Percentiles rank a stretch among this genome's conserved stretches.
These are phyloP conservation scores for Dictyostelium intermedium DNA, from an alignment of 78 protist genomes.

Conservation along the genomic window DNA sequence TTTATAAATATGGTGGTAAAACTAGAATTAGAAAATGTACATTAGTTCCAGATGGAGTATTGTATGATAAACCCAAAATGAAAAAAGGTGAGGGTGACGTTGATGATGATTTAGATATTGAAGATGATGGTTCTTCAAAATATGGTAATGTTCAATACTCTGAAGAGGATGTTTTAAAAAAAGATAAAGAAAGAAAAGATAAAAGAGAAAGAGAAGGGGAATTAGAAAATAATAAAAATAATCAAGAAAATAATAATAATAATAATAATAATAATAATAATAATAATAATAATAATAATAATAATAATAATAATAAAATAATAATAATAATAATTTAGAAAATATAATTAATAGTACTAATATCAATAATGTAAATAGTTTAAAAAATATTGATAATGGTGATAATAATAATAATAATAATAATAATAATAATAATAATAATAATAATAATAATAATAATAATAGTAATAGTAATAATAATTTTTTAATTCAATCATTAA, in stretches of 20 bases:
- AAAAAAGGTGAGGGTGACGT: neutral
- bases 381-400: neutral
- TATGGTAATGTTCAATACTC: conserved; percentile 70
- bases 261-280: neutral
- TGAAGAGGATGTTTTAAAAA: conserved; percentile 18
- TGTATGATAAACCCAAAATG: neutral
- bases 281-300: neutral
- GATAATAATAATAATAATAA: neutral
- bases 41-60: conserved; percentile 15
- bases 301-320: neutral
- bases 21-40: conserved; percentile 38
- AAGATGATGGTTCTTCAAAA: conserved; percentile 48
- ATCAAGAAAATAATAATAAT: neutral
- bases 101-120: conserved; percentile 47
- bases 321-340: neutral
- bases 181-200: neutral
- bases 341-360: neutral
- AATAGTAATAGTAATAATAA: neutral
- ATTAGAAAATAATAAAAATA: neutral
- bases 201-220: neutral
- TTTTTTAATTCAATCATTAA: conserved; percentile 39
- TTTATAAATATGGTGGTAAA: conserved; percentile 25
- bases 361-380: neutral
- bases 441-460: neutral
- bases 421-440: neutral